Conservation (phyloP, 768 basidiomycete genomes). For the Amanita phalloides region DNA sequence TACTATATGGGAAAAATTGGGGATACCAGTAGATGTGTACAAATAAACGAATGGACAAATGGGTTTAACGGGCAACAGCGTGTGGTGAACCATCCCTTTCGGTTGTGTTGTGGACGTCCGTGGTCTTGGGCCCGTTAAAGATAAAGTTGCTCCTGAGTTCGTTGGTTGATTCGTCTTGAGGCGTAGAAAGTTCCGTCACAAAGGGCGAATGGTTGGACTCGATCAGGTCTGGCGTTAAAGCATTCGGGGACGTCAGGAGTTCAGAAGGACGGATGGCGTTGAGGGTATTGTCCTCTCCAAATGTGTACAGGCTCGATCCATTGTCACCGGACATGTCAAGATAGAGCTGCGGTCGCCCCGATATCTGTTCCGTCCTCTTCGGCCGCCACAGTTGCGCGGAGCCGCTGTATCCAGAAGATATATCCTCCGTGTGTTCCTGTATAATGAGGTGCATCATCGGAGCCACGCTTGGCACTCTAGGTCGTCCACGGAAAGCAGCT, state of each 20-base stretch:
- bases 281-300: not conserved
- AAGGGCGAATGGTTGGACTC: not conserved
- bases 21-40: not conserved
- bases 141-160: not conserved
- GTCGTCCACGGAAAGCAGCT: constrained; percentile 9
- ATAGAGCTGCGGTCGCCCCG: not conserved
- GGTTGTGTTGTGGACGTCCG: not conserved
- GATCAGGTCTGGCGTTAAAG: not conserved
- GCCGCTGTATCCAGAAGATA: not conserved
- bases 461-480: constrained; percentile 29
- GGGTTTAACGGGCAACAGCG: not conserved
- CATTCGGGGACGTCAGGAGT: not conserved
- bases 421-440: not conserved
- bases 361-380: not conserved
- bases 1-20: not conserved
- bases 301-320: not conserved
- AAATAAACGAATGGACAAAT: not conserved
- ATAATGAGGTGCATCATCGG: constrained; percentile 15
- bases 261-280: not conserved
- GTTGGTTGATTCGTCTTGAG: not conserved
- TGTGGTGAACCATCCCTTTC: not conserved
- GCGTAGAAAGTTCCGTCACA: not conserved
- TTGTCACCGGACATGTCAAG: not conserved
- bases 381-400: not conserved
- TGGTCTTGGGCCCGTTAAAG: not conserved